Percentiles rank a stretch among this genome's conserved stretches.
phyloP scores from a whole-genome alignment of 2,329 filamentous ascomycete species.

The Aschersonia sp. region DNA sequence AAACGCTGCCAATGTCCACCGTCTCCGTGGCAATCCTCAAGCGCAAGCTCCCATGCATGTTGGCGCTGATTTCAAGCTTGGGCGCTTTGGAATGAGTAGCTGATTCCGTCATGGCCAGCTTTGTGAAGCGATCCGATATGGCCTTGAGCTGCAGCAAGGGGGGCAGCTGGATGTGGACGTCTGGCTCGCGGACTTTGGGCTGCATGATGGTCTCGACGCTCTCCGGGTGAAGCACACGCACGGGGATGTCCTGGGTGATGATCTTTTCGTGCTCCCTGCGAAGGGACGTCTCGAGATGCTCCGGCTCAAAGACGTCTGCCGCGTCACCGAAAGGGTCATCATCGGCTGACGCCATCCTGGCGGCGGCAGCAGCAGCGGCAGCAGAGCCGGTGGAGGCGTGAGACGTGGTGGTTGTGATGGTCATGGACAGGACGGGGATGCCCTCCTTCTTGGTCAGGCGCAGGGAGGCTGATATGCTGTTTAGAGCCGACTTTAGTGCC shows the following conservation, averaged over 20 bases:
- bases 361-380: constrained; percentile 11
- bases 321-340: constrained; percentile 25
- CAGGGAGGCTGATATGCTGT: constrained; percentile 68
- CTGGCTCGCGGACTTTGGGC: constrained; percentile 76
- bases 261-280: constrained; percentile 71
- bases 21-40: constrained; percentile 72
- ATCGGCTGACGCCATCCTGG: constrained; percentile 11
- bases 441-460: constrained; percentile 88
- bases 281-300: constrained; percentile 41
- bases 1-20: constrained; percentile 71
- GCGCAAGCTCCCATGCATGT: constrained; percentile 81
- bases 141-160: constrained; percentile 78
- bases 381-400: constrained; percentile 19
- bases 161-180: constrained; percentile 86
- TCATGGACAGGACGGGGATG: constrained; percentile 75
- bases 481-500: constrained; percentile 77
- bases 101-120: constrained; percentile 47
- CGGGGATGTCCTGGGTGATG: constrained; percentile 91
- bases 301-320: constrained; percentile 24
- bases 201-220: constrained; percentile 90
- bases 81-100: constrained; percentile 30
- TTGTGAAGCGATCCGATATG: constrained; percentile 91
- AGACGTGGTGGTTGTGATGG: constrained; percentile 61
- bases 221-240: constrained; percentile 71
- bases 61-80: constrained; percentile 75